phyloP scores from a whole-genome alignment of 148 eudicot species.

The Hydrangea macrophylla region DNA sequence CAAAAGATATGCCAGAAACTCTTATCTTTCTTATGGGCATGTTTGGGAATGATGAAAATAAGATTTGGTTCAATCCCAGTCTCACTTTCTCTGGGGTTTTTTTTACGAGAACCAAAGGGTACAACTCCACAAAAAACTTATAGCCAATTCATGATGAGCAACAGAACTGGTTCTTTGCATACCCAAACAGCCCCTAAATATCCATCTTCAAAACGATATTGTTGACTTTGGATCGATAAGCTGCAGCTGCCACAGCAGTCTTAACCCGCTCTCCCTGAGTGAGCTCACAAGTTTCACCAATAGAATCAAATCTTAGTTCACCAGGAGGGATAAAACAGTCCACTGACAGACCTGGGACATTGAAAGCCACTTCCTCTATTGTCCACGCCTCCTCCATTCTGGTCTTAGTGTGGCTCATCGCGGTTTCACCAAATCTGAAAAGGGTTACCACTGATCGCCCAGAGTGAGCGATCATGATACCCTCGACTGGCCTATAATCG shows the following conservation, averaged over 20 bases:
- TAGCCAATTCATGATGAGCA: no score
- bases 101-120: no score
- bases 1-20: slow-evolving; percentile 18
- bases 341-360: slow-evolving; percentile 47
- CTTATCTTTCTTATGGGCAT: slow-evolving; percentile 21
- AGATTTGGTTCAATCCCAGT: slow-evolving; percentile 5
- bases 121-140: no score
- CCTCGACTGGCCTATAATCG: slow-evolving; percentile 54
- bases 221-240: slow-evolving; percentile 44
- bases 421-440: slow-evolving; percentile 57
- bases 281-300: slow-evolving; percentile 40
- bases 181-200: slow-evolving; percentile 45
- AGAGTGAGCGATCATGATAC: slow-evolving; percentile 66
- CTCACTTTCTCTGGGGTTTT: slow-evolving; percentile 20
- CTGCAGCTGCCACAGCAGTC: slow-evolving; percentile 34
- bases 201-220: slow-evolving; percentile 53
- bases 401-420: slow-evolving; percentile 64
- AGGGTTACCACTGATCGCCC: slow-evolving; percentile 64
- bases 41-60: slow-evolving; percentile 1
- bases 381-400: slow-evolving; percentile 73
- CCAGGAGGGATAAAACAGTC: slow-evolving; percentile 68
- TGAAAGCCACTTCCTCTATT: slow-evolving; percentile 62
- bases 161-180: no score
- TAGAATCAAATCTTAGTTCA: slow-evolving; percentile 43
- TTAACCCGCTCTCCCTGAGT: slow-evolving; percentile 40